Base-by-base conservation (phyloP, 2,329 filamentous ascomycete genomes). In the Xylariaceae sp. region DNA sequence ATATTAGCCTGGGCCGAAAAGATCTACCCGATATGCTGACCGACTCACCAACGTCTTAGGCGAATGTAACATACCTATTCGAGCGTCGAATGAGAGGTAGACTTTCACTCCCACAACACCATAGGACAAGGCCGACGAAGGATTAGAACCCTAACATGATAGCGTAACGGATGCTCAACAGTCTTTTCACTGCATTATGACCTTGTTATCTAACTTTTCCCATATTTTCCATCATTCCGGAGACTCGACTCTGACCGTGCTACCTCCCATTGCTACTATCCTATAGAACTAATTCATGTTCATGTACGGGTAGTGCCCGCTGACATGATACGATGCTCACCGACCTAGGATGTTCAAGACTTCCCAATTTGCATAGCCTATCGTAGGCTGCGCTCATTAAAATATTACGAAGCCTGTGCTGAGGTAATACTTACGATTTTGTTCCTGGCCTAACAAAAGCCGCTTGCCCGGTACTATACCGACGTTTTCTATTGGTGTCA, bases 241-340 rank as follows among this genome's bases (percentile, higher is more conserved):
- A 46, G 45, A 40, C 43, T 26, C 46, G 26, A 45, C 44, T 51
- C 36, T 8, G 39, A 9, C 46, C 40, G 46, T 47, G 33, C 28
- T 44, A 37, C 56, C 41, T 29, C 12, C 12, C 24, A 23, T 41
- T 40, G n/a, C 34, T 29, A 14, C 24, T 44, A 37, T 40, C 28
- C 23, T 39, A 34, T 54, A 43, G 41, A 31, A 40, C 26, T 17
- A n/a, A n/a, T n/a, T n/a, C n/a, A 49, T 43, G 40, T 46, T 29
- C 56, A 58, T 46, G 34, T 58, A 51, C 34, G n/a, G n/a, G 46
- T 17, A 51, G 46, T 45, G 45, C 29, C 21, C 36, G 44, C 34
- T 56, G 53, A 36, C 21, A 48, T 36, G 34, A 36, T 36, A 33
- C 26, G 40, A 16, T 55, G 37, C 44, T 31, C 43, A 44, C 50